These are phyloP conservation scores for Ophiostoma quercus DNA, from an alignment of 2,329 filamentous ascomycete species.

Conservation along the genomic window DNA sequence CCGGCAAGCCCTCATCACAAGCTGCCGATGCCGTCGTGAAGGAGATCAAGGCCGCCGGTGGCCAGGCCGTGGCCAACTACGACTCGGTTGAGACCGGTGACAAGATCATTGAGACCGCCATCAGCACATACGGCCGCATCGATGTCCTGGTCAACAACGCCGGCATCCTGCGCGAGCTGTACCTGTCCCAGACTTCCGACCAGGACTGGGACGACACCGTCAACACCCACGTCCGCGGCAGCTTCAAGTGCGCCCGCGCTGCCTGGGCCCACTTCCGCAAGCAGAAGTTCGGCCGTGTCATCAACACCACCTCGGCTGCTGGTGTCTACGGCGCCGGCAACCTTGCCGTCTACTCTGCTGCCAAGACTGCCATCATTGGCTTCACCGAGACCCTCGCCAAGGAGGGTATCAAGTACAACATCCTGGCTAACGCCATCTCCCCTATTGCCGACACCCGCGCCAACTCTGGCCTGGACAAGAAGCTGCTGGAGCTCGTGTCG, in stretches of 20 bases:
- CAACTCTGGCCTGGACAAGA: slow-evolving; percentile 86
- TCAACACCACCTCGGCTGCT: slow-evolving; percentile 95
- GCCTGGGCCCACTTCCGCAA: slow-evolving; percentile 98
- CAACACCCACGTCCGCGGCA: slow-evolving; percentile 84
- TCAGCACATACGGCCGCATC: slow-evolving; percentile 75
- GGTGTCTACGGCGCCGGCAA: slow-evolving; percentile 95
- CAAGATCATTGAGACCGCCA: slow-evolving; percentile 84
- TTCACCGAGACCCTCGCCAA: slow-evolving; percentile 98
- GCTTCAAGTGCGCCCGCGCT: slow-evolving; percentile 91
- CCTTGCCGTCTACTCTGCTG: slow-evolving; percentile 94
- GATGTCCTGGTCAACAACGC: slow-evolving; percentile 98
- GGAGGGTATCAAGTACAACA: slow-evolving; percentile 97
- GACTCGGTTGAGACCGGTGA: slow-evolving; percentile 91
- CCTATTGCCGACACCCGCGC: slow-evolving; percentile 93
- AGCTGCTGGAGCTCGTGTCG: slow-evolving; percentile 76
- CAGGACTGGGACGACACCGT: slow-evolving; percentile 94
- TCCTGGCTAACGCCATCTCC: slow-evolving; percentile 88
- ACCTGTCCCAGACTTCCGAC: slow-evolving; percentile 99
- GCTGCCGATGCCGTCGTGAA: slow-evolving; percentile 77
- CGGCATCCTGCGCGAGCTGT: slow-evolving; percentile 87
- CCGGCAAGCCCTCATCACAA: slow-evolving; percentile 38
- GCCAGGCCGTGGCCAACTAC: slow-evolving; percentile 97
- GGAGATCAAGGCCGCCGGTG: slow-evolving; percentile 79
- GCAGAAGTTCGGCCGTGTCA: slow-evolving; percentile 94
- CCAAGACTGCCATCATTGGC: slow-evolving; percentile 90